These are phyloP conservation scores for Luvunga scandens DNA, from an alignment of 345 rosid genomes.

Conservation along the genomic window DNA sequence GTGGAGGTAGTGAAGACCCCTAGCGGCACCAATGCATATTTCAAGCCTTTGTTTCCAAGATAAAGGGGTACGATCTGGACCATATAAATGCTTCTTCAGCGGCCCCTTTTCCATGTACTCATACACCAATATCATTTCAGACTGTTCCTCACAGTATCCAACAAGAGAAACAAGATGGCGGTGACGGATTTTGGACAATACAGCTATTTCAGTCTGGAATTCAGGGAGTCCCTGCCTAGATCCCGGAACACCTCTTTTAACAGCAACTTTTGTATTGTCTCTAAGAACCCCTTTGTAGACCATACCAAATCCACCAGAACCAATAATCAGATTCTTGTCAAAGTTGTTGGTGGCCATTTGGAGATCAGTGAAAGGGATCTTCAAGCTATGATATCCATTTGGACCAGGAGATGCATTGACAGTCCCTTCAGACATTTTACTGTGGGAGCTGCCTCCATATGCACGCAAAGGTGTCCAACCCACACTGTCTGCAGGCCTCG, in stretches of 20 bases:
- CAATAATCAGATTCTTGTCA: slow-evolving; percentile 62
- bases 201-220: slow-evolving; percentile 81
- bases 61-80: slow-evolving; percentile 53
- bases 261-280: slow-evolving; percentile 78
- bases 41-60: slow-evolving; percentile 95
- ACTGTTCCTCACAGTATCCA: slow-evolving; percentile 91
- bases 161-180: slow-evolving; percentile 90
- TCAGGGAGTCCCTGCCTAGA: slow-evolving; percentile 97
- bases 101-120: slow-evolving; percentile 98
- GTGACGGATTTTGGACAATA: slow-evolving; percentile 84
- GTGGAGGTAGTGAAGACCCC: slow-evolving; percentile 94
- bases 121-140: slow-evolving; percentile 89
- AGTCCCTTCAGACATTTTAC: slow-evolving; percentile 75
- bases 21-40: slow-evolving; percentile 87
- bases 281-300: slow-evolving; percentile 80
- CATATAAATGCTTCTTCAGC: slow-evolving; percentile 75
- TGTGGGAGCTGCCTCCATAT: slow-evolving; percentile 62
- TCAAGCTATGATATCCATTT: slow-evolving; percentile 60
- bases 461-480: slow-evolving; percentile 85
- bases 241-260: slow-evolving; percentile 86
- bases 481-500: slow-evolving; percentile 53
- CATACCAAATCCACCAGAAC: slow-evolving; percentile 95
- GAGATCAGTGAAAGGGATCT: slow-evolving; percentile 74
- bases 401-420: slow-evolving; percentile 51
- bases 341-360: slow-evolving; percentile 74